These are phyloP conservation scores for Alternaria sp. DNA, from an alignment of 2,329 filamentous ascomycete species.

Conservation along the genomic window DNA sequence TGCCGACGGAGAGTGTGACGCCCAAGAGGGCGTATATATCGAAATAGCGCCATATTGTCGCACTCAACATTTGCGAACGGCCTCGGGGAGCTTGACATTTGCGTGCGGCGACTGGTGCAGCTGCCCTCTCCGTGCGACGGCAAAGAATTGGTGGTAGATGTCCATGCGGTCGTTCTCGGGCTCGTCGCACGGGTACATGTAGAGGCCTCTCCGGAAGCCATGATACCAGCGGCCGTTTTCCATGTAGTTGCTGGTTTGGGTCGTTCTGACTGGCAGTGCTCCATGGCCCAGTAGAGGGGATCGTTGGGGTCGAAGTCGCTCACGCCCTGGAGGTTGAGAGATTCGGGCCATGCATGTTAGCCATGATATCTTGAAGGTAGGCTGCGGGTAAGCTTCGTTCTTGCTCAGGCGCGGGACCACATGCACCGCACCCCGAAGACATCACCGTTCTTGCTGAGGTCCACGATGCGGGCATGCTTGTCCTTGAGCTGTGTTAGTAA, in stretches of 20 bases:
- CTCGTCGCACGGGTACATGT: slow-evolving; percentile 80
- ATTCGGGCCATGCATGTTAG: slow-evolving; percentile 57
- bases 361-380: slow-evolving; percentile 39
- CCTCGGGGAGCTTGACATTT: not conserved
- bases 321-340: slow-evolving; percentile 84
- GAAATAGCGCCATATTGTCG: not conserved
- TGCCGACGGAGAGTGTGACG: too few relatives aligned
- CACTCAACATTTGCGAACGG: not conserved
- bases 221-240: slow-evolving; percentile 76
- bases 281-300: slow-evolving; percentile 74
- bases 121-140: slow-evolving; percentile 65
- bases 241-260: slow-evolving; percentile 55
- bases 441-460: not conserved
- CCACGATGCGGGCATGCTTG: not conserved
- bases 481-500: slow-evolving; percentile 14
- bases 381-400: slow-evolving; percentile 36
- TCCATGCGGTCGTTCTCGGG: slow-evolving; percentile 79
- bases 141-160: slow-evolving; percentile 79
- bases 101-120: slow-evolving; percentile 52
- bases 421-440: not conserved
- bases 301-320: slow-evolving; percentile 81
- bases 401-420: slow-evolving; percentile 37
- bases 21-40: not conserved
- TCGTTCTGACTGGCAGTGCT: slow-evolving; percentile 64
- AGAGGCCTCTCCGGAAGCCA: slow-evolving; percentile 70